Evolutionary conservation across 129 eudicot species (phyloP).

Genomic region (Artemisia annua): DNA sequence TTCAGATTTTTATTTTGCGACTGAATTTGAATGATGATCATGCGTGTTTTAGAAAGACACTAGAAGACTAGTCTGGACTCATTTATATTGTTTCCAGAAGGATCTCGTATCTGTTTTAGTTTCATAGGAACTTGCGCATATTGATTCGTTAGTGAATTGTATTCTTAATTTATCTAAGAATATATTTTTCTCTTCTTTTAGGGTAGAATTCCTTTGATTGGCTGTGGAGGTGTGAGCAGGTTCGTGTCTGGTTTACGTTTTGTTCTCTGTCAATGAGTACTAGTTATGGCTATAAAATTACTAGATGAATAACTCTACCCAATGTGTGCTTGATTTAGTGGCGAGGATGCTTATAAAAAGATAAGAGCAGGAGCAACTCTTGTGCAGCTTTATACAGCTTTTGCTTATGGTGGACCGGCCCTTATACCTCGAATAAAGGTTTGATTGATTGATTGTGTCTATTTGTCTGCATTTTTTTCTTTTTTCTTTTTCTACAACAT

Average conservation of each 20-base stretch:
- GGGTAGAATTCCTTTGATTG: slow-evolving; percentile 92
- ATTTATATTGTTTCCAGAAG: neutral
- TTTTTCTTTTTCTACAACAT: no score
- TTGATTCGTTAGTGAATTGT: neutral
- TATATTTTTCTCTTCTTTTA: slow-evolving; percentile 24
- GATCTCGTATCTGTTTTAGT: neutral
- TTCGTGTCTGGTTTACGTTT: slow-evolving; percentile 26
- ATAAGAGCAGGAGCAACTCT: slow-evolving; percentile 96
- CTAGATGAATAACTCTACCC: slow-evolving; percentile 1
- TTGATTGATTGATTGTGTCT: slow-evolving; percentile 7
- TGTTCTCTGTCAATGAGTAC: neutral
- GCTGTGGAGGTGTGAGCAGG: slow-evolving; percentile 97
- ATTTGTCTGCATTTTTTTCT: neutral
- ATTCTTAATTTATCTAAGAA: neutral
- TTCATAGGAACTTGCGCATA: neutral
- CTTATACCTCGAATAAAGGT: slow-evolving; percentile 95
- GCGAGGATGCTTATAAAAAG: slow-evolving; percentile 94
- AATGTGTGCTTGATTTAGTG: slow-evolving; percentile 46
- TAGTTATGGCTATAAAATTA: neutral
- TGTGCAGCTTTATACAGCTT: slow-evolving; percentile 91
- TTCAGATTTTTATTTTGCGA: neutral
- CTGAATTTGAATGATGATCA: neutral
- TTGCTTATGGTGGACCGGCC: slow-evolving; percentile 96
- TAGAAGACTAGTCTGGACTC: neutral
- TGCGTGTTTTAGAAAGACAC: neutral